Conservation (phyloP, 139 green algal species). For the Eudorina sp. region DNA sequence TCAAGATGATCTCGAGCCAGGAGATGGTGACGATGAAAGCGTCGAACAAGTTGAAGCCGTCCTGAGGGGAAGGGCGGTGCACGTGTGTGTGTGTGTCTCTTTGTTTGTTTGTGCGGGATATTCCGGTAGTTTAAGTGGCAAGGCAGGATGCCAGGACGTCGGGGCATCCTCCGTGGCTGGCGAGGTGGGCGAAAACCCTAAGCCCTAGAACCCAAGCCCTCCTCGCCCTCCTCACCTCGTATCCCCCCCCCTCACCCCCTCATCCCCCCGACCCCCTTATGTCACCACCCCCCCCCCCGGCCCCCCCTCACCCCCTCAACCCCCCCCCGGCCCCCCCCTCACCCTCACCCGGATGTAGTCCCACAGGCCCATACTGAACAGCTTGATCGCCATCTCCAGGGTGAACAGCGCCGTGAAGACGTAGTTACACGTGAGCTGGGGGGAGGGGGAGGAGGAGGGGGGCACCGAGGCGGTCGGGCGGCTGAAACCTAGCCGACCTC, state of each 20-base stretch:
- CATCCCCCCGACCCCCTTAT: background rate
- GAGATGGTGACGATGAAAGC: slow-evolving; percentile 60
- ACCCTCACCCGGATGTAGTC: slow-evolving; percentile 62
- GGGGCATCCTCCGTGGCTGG: too few relatives aligned
- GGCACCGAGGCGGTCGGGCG: background rate
- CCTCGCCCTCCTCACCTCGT: too few relatives aligned
- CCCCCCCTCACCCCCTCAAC: too few relatives aligned
- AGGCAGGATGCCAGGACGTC: too few relatives aligned
- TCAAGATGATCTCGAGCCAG: slow-evolving; percentile 51
- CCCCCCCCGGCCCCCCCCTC: too few relatives aligned
- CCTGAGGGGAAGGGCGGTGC: slow-evolving; percentile 21
- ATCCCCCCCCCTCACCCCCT: background rate
- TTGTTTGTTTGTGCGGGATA: background rate
- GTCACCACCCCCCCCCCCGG: background rate
- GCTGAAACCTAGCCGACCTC: background rate
- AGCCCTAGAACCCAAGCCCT: too few relatives aligned
- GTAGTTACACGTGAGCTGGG: slow-evolving; percentile 13
- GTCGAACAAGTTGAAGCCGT: slow-evolving; percentile 85
- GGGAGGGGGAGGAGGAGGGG: background rate
- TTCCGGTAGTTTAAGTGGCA: too few relatives aligned
- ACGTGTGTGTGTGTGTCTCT: background rate
- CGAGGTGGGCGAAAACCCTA: too few relatives aligned
- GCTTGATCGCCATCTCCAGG: slow-evolving; percentile 76
- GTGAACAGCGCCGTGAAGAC: slow-evolving; percentile 79
- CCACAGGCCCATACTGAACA: slow-evolving; percentile 73